Conservation (phyloP, 2,329 filamentous ascomycete species). For the Penicillium sp. region DNA sequence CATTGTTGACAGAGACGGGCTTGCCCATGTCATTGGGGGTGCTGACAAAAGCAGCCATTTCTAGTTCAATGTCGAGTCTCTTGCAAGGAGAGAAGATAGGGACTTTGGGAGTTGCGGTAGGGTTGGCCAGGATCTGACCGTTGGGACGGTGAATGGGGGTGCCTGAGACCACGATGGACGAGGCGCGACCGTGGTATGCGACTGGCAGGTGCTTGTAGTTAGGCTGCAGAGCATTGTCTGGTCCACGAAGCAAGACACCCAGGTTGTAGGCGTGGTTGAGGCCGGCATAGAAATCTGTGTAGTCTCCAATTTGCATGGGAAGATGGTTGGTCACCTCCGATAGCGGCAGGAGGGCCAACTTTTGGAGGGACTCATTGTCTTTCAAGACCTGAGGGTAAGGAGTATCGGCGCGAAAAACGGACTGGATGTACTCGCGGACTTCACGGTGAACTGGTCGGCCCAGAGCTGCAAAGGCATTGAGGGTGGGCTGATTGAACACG, state of each 20-base stretch:
- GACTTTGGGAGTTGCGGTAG: conserved; percentile 51
- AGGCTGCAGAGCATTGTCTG: conserved; percentile 63
- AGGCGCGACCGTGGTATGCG: conserved; percentile 70
- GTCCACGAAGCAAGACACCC: conserved; percentile 63
- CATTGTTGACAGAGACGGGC: conserved; percentile 54
- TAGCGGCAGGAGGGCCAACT: conserved; percentile 52
- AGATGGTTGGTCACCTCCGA: conserved; percentile 57
- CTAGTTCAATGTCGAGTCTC: conserved; percentile 69
- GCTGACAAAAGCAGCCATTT: conserved; percentile 67
- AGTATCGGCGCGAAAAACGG: conserved; percentile 54
- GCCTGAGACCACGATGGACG: conserved; percentile 65
- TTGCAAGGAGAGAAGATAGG: conserved; percentile 57
- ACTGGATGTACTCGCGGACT: conserved; percentile 62
- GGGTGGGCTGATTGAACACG: conserved; percentile 56
- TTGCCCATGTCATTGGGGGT: conserved; percentile 56
- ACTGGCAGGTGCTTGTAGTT: conserved; percentile 77
- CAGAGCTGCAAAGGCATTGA: conserved; percentile 66
- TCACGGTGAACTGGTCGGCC: conserved; percentile 58
- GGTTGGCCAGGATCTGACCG: conserved; percentile 63
- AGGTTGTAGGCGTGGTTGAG: conserved; percentile 68
- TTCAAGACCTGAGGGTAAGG: conserved; percentile 54
- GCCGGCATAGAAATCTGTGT: conserved; percentile 78
- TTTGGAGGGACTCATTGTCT: conserved; percentile 51
- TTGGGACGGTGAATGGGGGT: conserved; percentile 64
- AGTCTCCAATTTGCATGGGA: conserved; percentile 71